phyloP scores from a whole-genome alignment of 2,329 filamentous ascomycete genomes.

The Arachnopeziza araneosa region DNA sequence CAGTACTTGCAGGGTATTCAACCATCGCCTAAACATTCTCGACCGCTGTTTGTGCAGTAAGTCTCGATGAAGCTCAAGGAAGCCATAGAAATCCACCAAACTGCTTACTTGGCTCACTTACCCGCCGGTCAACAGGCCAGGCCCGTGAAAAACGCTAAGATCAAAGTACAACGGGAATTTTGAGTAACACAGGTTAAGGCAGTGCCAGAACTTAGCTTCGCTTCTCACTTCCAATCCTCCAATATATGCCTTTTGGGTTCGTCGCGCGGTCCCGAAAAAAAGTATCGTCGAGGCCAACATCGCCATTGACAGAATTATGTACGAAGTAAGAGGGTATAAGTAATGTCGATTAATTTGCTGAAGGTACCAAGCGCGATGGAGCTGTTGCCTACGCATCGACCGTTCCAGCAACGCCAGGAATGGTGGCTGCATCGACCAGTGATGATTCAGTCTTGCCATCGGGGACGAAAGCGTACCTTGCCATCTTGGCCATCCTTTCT shows the following conservation, averaged over 20 bases:
- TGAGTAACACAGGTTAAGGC: conserved; percentile 16
- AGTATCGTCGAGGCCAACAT: background rate
- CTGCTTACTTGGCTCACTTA: conserved; percentile 13
- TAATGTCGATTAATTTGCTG: background rate
- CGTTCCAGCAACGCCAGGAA: conserved; percentile 21
- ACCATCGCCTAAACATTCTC: background rate
- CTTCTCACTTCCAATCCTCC: conserved; percentile 10
- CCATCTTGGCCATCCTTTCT: conserved; percentile 77
- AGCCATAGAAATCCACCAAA: background rate
- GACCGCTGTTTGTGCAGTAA: background rate
- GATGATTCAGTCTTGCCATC: conserved; percentile 31
- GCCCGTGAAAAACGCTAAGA: conserved; percentile 19
- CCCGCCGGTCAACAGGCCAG: conserved; percentile 11
- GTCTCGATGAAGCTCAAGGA: background rate
- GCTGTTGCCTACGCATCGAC: conserved; percentile 17
- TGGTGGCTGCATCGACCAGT: conserved; percentile 22
- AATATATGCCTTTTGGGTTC: conserved; percentile 3
- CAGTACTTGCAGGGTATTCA: conserved; percentile 27
- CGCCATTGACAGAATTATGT: background rate
- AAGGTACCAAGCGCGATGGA: background rate
- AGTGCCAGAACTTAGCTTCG: conserved; percentile 27
- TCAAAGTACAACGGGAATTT: conserved; percentile 12
- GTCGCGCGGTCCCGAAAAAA: background rate
- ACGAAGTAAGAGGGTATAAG: conserved; percentile 2
- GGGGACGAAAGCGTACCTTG: conserved; percentile 66